Percentiles rank a stretch among this genome's conserved stretches.
Conservation (phyloP, 2,329 filamentous ascomycete species). For the Tolypocladium tundrense region DNA sequence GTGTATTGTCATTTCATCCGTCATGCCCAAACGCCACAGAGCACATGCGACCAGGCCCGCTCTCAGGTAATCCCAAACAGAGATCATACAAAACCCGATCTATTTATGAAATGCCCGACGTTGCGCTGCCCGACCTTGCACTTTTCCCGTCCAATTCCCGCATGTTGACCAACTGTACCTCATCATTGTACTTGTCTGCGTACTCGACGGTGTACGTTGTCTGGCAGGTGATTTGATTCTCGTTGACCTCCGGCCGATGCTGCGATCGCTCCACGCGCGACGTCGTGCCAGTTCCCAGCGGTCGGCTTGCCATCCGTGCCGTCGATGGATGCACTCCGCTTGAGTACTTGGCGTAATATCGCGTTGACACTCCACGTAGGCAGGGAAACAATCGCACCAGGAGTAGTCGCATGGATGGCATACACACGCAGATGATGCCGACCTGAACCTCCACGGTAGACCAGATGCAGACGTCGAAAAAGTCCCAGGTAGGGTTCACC, state of each 20-base stretch:
- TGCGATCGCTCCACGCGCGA: constrained; percentile 13
- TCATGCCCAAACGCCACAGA: not conserved
- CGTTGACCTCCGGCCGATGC: constrained; percentile 8
- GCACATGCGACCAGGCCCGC: not conserved
- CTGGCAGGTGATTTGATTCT: constrained; percentile 19
- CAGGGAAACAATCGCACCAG: constrained; percentile 28
- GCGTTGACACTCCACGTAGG: constrained; percentile 17
- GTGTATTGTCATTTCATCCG: not conserved
- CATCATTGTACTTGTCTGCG: constrained; percentile 16
- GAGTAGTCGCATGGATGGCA: constrained; percentile 24
- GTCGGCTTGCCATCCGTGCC: constrained; percentile 6
- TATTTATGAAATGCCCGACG: no score
- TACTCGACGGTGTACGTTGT: constrained; percentile 25
- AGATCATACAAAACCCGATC: not conserved
- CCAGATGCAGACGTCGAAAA: constrained; percentile 20
- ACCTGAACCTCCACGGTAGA: constrained; percentile 27
- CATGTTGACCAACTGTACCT: constrained; percentile 19
- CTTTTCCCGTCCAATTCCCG: constrained; percentile 10
- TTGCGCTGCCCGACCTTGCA: not conserved
- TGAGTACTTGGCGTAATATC: constrained; percentile 17
- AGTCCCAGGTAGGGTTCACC: constrained; percentile 24
- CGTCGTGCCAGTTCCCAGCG: constrained; percentile 10
- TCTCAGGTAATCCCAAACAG: not conserved
- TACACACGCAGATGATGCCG: constrained; percentile 27
- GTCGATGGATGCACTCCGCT: constrained; percentile 4